A percentile compares a stretch with the other conserved stretches of the same genome.
phyloP scores from a whole-genome alignment of 257 asterid genomes.

The Scutellaria barbata region DNA sequence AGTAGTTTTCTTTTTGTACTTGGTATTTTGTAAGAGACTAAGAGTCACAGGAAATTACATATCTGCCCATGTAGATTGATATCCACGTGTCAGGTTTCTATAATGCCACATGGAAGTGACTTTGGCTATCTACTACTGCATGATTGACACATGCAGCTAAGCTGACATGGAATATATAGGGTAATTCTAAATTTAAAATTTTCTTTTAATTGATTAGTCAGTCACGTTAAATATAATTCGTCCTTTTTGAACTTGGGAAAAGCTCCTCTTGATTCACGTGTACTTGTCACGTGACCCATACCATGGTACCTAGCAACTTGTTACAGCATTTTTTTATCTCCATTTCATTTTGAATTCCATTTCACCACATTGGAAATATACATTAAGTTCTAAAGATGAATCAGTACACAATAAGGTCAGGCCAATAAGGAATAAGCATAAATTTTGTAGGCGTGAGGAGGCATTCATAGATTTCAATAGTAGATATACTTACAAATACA shows the following conservation, averaged over 20 bases:
- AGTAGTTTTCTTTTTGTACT: no score
- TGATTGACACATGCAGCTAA: slow-evolving; percentile 30
- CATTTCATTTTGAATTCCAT: neutral
- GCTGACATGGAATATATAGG: slow-evolving; percentile 28
- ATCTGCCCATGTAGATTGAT: neutral
- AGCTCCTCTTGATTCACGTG: slow-evolving; percentile 27
- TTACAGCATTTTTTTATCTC: neutral
- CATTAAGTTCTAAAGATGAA: no score
- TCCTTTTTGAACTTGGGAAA: neutral
- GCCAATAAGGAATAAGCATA: no score
- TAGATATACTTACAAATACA: no score
- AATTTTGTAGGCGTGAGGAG: no score
- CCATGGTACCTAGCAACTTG: slow-evolving; percentile 3
- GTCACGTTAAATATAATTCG: slow-evolving; percentile 10
- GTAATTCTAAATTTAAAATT: neutral
- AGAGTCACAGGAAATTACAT: no score
- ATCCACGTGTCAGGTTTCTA: neutral
- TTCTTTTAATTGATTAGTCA: neutral
- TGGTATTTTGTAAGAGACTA: no score
- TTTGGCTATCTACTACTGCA: slow-evolving; percentile 14
- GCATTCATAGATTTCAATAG: no score
- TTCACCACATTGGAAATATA: neutral
- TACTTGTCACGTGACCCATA: slow-evolving; percentile 20
- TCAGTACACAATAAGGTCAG: no score
- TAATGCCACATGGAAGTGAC: neutral